Percentiles rank a stretch among this genome's conserved stretches.
Conservation (phyloP, 306 rosid genomes). For the Bauhinia variegata region DNA sequence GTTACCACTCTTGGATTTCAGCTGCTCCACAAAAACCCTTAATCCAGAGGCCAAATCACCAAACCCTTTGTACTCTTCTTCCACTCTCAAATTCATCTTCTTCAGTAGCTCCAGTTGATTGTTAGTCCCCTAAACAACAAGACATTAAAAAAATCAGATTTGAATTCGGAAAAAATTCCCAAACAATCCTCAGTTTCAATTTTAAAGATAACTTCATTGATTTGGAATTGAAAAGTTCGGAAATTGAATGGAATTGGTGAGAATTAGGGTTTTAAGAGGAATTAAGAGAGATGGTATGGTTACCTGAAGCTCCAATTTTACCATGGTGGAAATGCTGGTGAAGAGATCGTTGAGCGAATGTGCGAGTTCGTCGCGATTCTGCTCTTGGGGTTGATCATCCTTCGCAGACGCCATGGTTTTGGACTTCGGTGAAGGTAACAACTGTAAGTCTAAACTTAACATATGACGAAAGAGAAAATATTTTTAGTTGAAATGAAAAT, state of each 20-base stretch:
- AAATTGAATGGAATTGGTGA: neutral
- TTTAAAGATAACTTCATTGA: neutral
- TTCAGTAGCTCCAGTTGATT: constrained; percentile 83
- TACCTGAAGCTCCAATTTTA: constrained; percentile 89
- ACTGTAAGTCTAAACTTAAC: too few relatives aligned
- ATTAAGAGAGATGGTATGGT: constrained; percentile 3
- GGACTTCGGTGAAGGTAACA: too few relatives aligned
- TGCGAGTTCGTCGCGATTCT: constrained; percentile 57
- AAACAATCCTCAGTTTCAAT: neutral
- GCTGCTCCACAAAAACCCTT: constrained; percentile 83
- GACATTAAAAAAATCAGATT: constrained; percentile 3
- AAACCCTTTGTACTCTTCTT: constrained; percentile 78
- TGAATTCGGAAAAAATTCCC: neutral
- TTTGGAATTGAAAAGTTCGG: neutral
- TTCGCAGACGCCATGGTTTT: constrained; percentile 40
- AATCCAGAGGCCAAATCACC: constrained; percentile 91
- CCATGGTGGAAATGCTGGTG: constrained; percentile 70
- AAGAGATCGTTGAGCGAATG: constrained; percentile 71
- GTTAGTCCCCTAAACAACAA: constrained; percentile 62
- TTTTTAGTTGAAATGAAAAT: too few relatives aligned
- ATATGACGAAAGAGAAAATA: too few relatives aligned
- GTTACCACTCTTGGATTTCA: constrained; percentile 72
- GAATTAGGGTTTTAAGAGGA: neutral
- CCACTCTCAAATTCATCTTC: constrained; percentile 79
- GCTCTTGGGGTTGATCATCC: constrained; percentile 39